Percentiles rank a stretch among this genome's conserved stretches.
phyloP scores from a whole-genome alignment of 202 grass and related monocot genomes.

The Bolboschoenoplectus hybrid region DNA sequence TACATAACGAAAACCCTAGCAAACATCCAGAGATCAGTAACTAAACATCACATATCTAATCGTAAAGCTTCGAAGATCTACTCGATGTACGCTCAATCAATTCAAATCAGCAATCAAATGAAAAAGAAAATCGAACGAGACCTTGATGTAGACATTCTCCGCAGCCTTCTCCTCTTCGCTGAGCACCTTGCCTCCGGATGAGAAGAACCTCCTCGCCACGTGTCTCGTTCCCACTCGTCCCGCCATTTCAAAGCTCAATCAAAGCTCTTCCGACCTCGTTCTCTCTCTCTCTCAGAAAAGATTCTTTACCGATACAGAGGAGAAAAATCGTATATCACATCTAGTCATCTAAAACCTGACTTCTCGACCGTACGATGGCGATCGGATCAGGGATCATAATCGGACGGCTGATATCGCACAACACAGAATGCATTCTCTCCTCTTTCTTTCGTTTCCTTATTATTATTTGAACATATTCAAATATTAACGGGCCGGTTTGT shows the following conservation, averaged over 20 bases:
- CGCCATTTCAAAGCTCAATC: constrained; percentile 35
- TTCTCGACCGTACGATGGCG: background rate
- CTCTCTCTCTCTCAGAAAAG: constrained; percentile 22
- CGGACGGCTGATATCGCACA: background rate
- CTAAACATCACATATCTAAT: background rate
- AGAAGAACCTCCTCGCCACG: constrained; percentile 57
- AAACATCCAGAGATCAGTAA: background rate
- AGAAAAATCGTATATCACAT: no score
- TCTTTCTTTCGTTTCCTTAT: background rate
- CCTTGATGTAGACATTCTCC: constrained; percentile 97
- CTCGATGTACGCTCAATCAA: background rate
- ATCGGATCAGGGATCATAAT: background rate
- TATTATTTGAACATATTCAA: background rate
- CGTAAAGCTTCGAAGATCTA: constrained; percentile 16
- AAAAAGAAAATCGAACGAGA: constrained; percentile 35
- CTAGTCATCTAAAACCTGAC: no score
- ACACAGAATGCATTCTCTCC: background rate
- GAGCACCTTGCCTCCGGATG: constrained; percentile 83
- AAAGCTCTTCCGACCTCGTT: constrained; percentile 17
- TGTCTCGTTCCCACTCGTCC: constrained; percentile 57
- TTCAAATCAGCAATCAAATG: constrained; percentile 25
- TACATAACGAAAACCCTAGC: constrained; percentile 28
- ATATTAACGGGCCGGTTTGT: background rate
- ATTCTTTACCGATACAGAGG: background rate
- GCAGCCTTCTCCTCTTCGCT: constrained; percentile 92